Percentiles rank a stretch among this genome's conserved stretches.
Evolutionary conservation across 2,329 filamentous ascomycete species (phyloP).

Genomic region (Arthroderma uncinatum): DNA sequence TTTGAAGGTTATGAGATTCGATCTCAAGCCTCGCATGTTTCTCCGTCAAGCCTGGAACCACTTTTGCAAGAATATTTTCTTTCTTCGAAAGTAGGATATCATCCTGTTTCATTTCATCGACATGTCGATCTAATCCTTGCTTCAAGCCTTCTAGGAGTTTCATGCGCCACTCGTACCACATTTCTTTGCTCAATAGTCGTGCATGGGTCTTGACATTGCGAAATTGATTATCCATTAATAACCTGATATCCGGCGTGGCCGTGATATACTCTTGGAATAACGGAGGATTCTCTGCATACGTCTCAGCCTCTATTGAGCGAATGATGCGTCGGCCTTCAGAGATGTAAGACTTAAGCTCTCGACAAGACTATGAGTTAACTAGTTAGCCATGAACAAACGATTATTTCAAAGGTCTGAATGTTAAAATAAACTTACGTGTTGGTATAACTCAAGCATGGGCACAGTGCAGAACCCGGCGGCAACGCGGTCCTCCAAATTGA

Average conservation of each 20-base stretch:
- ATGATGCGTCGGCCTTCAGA: constrained; percentile 84
- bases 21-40: constrained; percentile 50
- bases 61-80: constrained; percentile 54
- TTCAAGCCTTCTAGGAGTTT: constrained; percentile 74
- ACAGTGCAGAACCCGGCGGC: constrained; percentile 83
- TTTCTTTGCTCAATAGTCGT: constrained; percentile 78
- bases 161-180: constrained; percentile 98
- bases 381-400: constrained; percentile 4
- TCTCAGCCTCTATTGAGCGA: constrained; percentile 79
- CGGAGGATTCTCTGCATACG: constrained; percentile 77
- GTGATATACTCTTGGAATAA: constrained; percentile 86
- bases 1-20: constrained; percentile 57
- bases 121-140: constrained; percentile 64
- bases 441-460: constrained; percentile 87
- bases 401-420: not conserved
- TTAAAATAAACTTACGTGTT: constrained; percentile 52
- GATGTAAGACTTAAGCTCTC: constrained; percentile 93
- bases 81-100: constrained; percentile 55
- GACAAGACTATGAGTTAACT: constrained; percentile 53
- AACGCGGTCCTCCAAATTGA: constrained; percentile 60
- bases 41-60: constrained; percentile 54
- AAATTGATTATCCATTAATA: constrained; percentile 90
- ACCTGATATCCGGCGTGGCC: constrained; percentile 69
- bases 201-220: constrained; percentile 94
- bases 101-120: constrained; percentile 66